Base-by-base conservation (phyloP, 2,329 filamentous ascomycete species). In the Aspergillus sclerotialis region DNA sequence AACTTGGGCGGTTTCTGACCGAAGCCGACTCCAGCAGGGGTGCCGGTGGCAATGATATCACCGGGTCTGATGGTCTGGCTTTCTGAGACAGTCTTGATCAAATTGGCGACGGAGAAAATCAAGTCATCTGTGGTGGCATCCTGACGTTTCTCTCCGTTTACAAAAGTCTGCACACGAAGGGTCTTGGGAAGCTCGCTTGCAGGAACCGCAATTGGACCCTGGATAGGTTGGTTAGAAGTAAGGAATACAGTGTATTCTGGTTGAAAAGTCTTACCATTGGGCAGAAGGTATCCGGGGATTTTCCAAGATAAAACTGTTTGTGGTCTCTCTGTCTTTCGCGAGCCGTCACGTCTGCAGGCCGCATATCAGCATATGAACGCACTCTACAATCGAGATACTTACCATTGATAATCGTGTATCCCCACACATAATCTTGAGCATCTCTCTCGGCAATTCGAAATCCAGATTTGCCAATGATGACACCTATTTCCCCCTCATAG, bases 241-340 rank as follows among this genome's bases (percentile, higher is more conserved):
- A 25, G n/a, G 23, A 25, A 8, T 25, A 25, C 23, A 7, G n/a
- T 24, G 7, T 24, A n/a, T 24, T 24, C 7, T 7, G 7, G n/a
- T 24, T 7, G 21, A n/a, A 10, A 8, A 16, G 14, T 9, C 15
- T 30, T 19, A 30, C 28, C 30, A 76, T 75, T 0, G 72, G 72
- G 40, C 72, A 76, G 42, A 70, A 76, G 0, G 70, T 74, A 46
- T 77, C 72, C 0, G 65, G 54, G 0, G 67, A 73, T 48, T 77
- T 77, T 7, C 74, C 73, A 31, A 78, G 67, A 36, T 69, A 77
- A 48, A 76, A 78, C 40, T 78, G 75, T 48, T 77, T 76, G 38
- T 78, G 74, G 31, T 78, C 72, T 16, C 70, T 52, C 48, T 78
- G 74, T 43, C 65, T 62, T 28, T 70, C 69, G 8, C 74, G 55